Evolutionary conservation across 2,329 filamentous ascomycete genomes (phyloP), one percentile per base, ranked within the genome.

Genomic region (Hypoxylon sp.): DNA sequence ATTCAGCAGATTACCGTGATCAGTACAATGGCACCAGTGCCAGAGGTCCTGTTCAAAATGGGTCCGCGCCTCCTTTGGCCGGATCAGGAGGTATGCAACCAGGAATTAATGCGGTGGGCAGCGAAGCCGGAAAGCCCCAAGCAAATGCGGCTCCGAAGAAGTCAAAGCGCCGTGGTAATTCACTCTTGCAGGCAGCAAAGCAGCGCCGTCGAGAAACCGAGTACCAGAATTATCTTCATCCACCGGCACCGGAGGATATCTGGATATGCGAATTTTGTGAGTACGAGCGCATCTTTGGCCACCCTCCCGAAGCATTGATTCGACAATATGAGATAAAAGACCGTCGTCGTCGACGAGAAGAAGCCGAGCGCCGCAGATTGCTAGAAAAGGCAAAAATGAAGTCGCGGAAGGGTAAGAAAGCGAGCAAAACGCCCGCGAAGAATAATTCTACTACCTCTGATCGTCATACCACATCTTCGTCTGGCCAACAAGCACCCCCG

Each of bases 201-300:
- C 89, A 93, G 71, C 91, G 96, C 5, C 91, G 91, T 65, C 87
- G 92, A 50, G 87, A 93, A 75, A 92, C 96, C 67, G 88, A 92
- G 74, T 91, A 92, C 70, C 86, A 88, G 62, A 97, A 96, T 78
- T 89, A 88, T 68, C 89, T 92, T 74, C 90, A 92, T 74, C 91
- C 92, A 1, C 91, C 92, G 1, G 81, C 82, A 32, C 73, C 74
- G 1, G 91, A 93, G 71, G 93, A 97, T 67, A 87, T 94, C 55
- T 98, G 94, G 93, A 94, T 98, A 50, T 99, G 96, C 81, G 93
- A 98, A 76, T 98, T 98, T 78, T 99, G 96, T 83, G 96, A 99
- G 79, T 99, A 98, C 77, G 95, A 98, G 80, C 89, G 89, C 57
- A 98, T 99, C 53, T 98, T 97, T 78, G 95, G 95, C n/a, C 86